Percentiles rank a stretch among this genome's conserved stretches.
These are phyloP conservation scores for Scedosporium aurantiacum DNA, from an alignment of 2,329 filamentous ascomycete genomes.

Conservation along the genomic window DNA sequence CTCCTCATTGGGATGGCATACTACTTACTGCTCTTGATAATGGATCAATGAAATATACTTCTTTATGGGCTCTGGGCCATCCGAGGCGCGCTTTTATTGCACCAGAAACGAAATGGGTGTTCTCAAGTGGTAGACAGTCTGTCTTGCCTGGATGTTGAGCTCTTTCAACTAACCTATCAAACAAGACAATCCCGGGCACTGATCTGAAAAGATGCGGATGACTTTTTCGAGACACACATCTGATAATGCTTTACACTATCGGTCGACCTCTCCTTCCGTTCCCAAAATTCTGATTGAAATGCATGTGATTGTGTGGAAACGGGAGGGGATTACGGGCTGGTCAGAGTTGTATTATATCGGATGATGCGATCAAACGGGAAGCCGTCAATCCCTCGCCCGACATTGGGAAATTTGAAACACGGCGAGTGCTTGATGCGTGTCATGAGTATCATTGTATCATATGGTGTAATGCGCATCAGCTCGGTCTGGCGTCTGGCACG, in stretches of 20 bases:
- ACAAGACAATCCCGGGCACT: not conserved
- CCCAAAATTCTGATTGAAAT: not conserved
- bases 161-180: not conserved
- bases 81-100: too few relatives aligned
- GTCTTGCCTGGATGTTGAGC: not conserved
- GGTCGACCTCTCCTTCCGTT: not conserved
- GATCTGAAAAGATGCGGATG: not conserved
- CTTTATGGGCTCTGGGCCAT: not conserved
- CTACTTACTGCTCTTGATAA: too few relatives aligned
- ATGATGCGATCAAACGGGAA: not conserved
- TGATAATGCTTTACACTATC: not conserved
- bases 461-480: too few relatives aligned
- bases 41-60: too few relatives aligned
- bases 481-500: too few relatives aligned
- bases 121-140: not conserved
- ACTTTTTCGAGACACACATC: not conserved
- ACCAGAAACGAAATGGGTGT: not conserved
- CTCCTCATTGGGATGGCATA: too few relatives aligned
- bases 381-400: not conserved
- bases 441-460: too few relatives aligned
- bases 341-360: not conserved
- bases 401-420: not conserved
- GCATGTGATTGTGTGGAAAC: not conserved
- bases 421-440: not conserved
- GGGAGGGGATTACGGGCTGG: not conserved